phyloP scores from a whole-genome alignment of 2,329 filamentous ascomycete genomes.

The Aspergillus sp. region DNA sequence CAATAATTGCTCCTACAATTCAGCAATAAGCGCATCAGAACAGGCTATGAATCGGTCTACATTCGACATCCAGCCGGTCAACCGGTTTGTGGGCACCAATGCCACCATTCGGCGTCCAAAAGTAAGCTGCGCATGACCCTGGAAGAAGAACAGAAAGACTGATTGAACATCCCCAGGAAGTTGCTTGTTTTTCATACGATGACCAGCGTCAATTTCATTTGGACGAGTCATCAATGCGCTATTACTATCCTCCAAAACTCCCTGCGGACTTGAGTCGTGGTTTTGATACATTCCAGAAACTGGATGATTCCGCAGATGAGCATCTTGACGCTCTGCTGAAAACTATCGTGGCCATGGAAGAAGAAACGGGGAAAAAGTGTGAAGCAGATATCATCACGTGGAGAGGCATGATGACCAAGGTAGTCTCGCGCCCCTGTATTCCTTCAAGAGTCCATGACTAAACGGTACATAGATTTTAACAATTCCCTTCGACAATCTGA shows the following conservation, averaged over 20 bases:
- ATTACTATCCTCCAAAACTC: constrained; percentile 74
- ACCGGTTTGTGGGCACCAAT: constrained; percentile 60
- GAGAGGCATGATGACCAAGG: constrained; percentile 98
- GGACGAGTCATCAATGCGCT: constrained; percentile 72
- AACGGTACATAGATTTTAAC: constrained; percentile 65
- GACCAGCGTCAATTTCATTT: constrained; percentile 68
- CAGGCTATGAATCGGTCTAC: constrained; percentile 24
- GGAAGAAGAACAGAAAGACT: not conserved
- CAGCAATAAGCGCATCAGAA: too few species aligned
- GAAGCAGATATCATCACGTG: constrained; percentile 82
- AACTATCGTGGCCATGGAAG: constrained; percentile 67
- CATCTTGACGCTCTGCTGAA: constrained; percentile 79
- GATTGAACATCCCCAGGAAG: constrained; percentile 54
- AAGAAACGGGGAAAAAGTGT: constrained; percentile 58
- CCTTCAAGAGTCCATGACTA: not conserved
- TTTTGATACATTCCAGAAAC: constrained; percentile 73
- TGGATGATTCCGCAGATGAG: constrained; percentile 75
- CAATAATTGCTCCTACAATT: not conserved
- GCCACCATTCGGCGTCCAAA: constrained; percentile 69
- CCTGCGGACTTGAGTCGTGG: constrained; percentile 70
- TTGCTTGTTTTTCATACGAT: constrained; percentile 90
- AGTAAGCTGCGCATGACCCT: constrained; percentile 39
- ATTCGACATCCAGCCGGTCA: constrained; percentile 65
- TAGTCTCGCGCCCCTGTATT: constrained; percentile 29
- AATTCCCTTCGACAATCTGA: constrained; percentile 71